Evolutionary conservation across 768 basidiomycete species (phyloP).

Genomic region (Saitozyma podzolica): DNA sequence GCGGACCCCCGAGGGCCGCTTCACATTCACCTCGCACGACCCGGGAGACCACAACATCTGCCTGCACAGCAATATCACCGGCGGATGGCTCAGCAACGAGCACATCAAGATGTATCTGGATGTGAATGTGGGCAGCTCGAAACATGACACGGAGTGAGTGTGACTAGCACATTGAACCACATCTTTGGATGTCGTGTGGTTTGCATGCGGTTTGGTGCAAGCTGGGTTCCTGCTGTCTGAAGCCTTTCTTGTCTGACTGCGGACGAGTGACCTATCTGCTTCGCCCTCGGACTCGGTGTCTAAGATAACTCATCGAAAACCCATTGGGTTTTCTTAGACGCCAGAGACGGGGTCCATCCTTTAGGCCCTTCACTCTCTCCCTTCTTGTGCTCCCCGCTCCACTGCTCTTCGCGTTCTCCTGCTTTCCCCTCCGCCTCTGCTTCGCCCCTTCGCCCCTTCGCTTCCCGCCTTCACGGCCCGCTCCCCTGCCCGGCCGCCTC

Average conservation of each 20-base stretch:
- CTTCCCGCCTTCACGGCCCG: background rate
- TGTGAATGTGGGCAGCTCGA: conserved; percentile 83
- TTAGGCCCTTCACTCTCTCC: no score
- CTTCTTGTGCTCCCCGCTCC: no score
- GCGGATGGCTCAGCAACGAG: conserved; percentile 70
- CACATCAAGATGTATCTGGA: conserved; percentile 96
- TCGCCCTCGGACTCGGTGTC: no score
- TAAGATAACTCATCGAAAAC: no score
- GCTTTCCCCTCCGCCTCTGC: background rate
- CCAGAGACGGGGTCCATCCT: no score
- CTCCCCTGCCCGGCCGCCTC: background rate
- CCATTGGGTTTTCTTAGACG: no score
- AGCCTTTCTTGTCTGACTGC: no score
- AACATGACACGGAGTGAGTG: conserved; percentile 69
- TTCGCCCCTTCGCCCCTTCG: conserved; percentile 1
- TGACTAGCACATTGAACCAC: background rate
- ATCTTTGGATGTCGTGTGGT: background rate
- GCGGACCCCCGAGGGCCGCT: conserved; percentile 87
- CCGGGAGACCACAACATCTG: conserved; percentile 97
- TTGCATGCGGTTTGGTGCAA: background rate
- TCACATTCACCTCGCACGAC: conserved; percentile 97
- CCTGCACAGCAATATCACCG: conserved; percentile 84
- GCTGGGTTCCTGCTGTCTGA: background rate
- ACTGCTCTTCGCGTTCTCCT: no score
- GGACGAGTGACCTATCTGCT: no score